A percentile compares a stretch with the other conserved stretches of the same genome.
Conservation (phyloP, 305 asterid species). For the Andrographis paniculata region DNA sequence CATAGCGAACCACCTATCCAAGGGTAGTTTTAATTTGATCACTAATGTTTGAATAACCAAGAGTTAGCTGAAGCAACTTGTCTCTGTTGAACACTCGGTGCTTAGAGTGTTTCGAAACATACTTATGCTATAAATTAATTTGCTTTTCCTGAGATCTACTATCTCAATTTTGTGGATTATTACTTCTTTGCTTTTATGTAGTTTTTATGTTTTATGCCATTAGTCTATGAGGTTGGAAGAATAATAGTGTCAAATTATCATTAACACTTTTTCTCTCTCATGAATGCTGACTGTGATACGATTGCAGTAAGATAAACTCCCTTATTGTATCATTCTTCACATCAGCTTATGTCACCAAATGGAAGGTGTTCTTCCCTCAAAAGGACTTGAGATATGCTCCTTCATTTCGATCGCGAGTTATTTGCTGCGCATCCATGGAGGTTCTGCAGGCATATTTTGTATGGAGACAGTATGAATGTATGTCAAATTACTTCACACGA, state of each 20-base stretch:
- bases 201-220: constrained; percentile 1
- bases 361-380: constrained; percentile 52
- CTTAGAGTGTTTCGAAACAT: too few species aligned
- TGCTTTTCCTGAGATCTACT: constrained; percentile 1
- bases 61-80: too few species aligned
- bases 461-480: constrained; percentile 72
- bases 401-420: constrained; percentile 56
- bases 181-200: background rate
- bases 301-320: constrained; percentile 78
- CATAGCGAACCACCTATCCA: too few species aligned
- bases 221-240: constrained; percentile 12
- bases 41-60: too few species aligned
- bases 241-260: constrained; percentile 7
- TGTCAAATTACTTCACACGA: constrained; percentile 15
- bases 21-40: too few species aligned
- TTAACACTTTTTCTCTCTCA: constrained; percentile 1
- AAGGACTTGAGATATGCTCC: constrained; percentile 48
- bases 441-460: constrained; percentile 77
- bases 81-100: too few species aligned
- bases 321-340: constrained; percentile 63
- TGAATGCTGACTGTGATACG: constrained; percentile 20
- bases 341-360: constrained; percentile 53
- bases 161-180: background rate
- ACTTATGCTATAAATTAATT: too few species aligned
- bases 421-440: constrained; percentile 57